Percentiles rank a stretch among this genome's conserved stretches.
phyloP scores from a whole-genome alignment of 2,329 filamentous ascomycete species.

The Alternaria consortialis region DNA sequence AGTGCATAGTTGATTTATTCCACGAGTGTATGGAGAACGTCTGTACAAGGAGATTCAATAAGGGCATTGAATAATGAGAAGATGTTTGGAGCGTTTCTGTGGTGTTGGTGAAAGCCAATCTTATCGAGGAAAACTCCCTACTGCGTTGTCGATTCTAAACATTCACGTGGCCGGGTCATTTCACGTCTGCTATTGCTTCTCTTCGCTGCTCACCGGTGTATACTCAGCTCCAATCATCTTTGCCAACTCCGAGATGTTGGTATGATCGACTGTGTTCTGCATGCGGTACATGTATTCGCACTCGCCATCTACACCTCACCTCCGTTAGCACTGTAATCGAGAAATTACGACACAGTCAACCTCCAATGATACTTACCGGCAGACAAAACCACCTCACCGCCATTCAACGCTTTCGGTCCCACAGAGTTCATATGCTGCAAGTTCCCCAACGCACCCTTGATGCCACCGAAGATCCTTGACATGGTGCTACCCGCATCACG shows the following conservation, averaged over 20 bases:
- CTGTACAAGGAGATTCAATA: no score
- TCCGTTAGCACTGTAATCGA: neutral
- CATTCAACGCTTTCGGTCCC: constrained; percentile 36
- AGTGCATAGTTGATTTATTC: no score
- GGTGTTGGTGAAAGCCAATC: no score
- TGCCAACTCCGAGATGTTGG: constrained; percentile 27
- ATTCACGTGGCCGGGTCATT: neutral
- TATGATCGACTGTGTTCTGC: constrained; percentile 40
- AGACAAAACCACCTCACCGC: constrained; percentile 32
- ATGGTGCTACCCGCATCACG: constrained; percentile 25
- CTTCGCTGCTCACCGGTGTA: neutral
- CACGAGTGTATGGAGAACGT: no score
- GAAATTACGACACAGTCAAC: neutral
- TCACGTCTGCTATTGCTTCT: neutral
- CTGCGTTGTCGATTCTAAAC: neutral
- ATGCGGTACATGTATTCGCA: constrained; percentile 39
- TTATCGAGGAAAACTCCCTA: no score
- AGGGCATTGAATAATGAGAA: no score
- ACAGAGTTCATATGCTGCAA: constrained; percentile 29
- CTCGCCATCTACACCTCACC: constrained; percentile 19
- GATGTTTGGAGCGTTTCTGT: no score
- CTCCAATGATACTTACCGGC: constrained; percentile 17
- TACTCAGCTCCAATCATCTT: constrained; percentile 7
- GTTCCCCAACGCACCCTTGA: constrained; percentile 29
- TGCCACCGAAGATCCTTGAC: constrained; percentile 23